Evolutionary conservation across 2,329 filamentous ascomycete species (phyloP), one percentile per base, ranked within the genome.

Genomic region (Penicillium sp.): DNA sequence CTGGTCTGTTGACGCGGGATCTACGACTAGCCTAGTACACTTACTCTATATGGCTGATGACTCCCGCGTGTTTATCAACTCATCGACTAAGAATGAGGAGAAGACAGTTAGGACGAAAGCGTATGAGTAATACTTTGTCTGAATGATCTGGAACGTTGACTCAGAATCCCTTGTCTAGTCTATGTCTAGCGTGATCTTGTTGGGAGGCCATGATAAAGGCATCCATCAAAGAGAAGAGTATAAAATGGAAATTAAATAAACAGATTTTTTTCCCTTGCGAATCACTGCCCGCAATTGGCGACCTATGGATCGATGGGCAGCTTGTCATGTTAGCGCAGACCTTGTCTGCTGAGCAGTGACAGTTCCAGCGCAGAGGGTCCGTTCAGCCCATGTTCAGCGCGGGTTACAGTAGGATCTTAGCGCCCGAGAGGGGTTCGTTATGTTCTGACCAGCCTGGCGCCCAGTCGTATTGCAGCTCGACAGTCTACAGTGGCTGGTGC

Each of bases 401-500:
- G n/a, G 49, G 49, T 51, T 51, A 51, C 49, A 51, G 49, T 35
- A 51, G 49, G 49, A 51, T 51, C 49, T 35, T 51, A 51, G 30
- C 49, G 49, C 49, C 49, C 28, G 49, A 24, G 10, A 7, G 4
- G 3, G 38, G n/a, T n/a, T 17, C 17, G 19, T 44, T 22, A 30
- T 51, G 49, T 30, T 30, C 45, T 30, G 45, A 26, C 13, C 22
- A 9, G 45, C 15, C 45, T n/a, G n/a, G 49, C 10, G 30, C 49
- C n/a, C 28, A 35, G 49, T 35, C 30, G 49, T 35, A 51, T 51
- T 51, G 49, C 49, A 51, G 45, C 26, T 15, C 17, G 15, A 49
- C 45, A 28, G 13, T 15, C 26, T 30, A 9, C 7, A 19, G 44
- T 47, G 44, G 44, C 44, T 45, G 26, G 44, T 47, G 15, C 15